phyloP scores from a whole-genome alignment of 768 basidiomycete genomes.

The Hygrocybe coccinea region DNA sequence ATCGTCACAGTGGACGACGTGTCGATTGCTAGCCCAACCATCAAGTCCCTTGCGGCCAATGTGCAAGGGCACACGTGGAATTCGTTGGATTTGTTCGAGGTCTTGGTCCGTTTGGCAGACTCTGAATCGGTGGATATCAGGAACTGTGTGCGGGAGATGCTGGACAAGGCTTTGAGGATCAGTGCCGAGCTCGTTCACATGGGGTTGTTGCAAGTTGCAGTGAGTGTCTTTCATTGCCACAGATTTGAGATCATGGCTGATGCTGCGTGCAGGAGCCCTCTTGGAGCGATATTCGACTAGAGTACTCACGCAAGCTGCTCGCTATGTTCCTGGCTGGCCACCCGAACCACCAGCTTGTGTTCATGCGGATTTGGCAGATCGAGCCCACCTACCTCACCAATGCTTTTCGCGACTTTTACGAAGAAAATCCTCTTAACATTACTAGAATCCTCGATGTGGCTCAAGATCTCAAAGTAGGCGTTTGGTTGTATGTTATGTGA shows the following conservation, averaged over 20 bases:
- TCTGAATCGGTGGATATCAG: constrained; percentile 68
- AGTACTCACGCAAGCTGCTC: constrained; percentile 80
- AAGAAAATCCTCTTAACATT: constrained; percentile 88
- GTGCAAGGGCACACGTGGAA: constrained; percentile 96
- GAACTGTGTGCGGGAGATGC: constrained; percentile 77
- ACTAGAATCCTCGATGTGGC: constrained; percentile 93
- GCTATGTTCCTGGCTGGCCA: constrained; percentile 88
- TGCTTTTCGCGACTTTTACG: constrained; percentile 88
- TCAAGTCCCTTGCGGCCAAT: constrained; percentile 83
- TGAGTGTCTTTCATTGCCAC: constrained; percentile 39
- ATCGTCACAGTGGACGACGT: constrained; percentile 90
- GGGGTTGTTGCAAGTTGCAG: constrained; percentile 86
- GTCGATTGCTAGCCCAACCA: constrained; percentile 78
- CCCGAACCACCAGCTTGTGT: constrained; percentile 93
- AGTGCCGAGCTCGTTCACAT: constrained; percentile 93
- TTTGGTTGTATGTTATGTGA: neutral
- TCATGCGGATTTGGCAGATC: constrained; percentile 94
- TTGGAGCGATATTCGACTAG: constrained; percentile 85
- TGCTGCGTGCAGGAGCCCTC: constrained; percentile 53
- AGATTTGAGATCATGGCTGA: constrained; percentile 6
- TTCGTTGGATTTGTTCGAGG: constrained; percentile 83
- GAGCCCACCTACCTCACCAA: constrained; percentile 80
- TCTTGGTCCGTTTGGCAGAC: constrained; percentile 75
- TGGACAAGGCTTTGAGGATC: constrained; percentile 90
- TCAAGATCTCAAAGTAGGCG: constrained; percentile 82